Base-by-base conservation (phyloP, 2,329 filamentous ascomycete species). In the Fusarium sp. region DNA sequence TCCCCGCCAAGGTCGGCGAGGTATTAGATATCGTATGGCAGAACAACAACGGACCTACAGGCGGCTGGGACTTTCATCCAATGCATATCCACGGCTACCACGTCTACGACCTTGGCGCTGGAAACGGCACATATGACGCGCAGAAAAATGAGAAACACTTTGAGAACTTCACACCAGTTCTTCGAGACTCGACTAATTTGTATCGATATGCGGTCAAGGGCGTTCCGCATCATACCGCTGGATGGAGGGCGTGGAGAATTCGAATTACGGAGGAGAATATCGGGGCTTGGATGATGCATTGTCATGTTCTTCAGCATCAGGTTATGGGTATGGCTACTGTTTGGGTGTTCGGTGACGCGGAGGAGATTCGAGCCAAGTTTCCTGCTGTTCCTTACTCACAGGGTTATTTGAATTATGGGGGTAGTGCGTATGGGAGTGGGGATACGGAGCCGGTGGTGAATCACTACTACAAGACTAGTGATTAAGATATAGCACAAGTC, bases 201-300 rank as follows among this genome's bases (percentile, higher is more conserved):
- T 88, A 88, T 66, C 77, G 84, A 3, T 91, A 90, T 66, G 76
- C 75, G 0, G 67, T 77, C 6, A 80, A 79, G 24, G 83, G 81
- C 0, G 67, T 66, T 4, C 74, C 82, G 0, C 77, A 82, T 6
- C 74, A 79, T 8, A 81, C 80, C 3, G 79, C 82, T 1, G 87
- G 88, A 1, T 91, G 89, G 89, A 79, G 88, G 21, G 88, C 83
- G 1, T 91, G 88, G 89, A 80, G 89, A 12, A 76, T 90, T 2
- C 72, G 80, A 7, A 74, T 84, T 2, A 69, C 62, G 0, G 52
- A 69, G 12, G 75, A 80, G 3, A 79, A 86, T 6, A 84, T 89
- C 0, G 88, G 88, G 1, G 86, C 86, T 5, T 90, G 86, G 86
- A 86, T 89, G 85, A 79, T 89, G 66, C 88, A 90, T 74, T 90